These are phyloP conservation scores for Euphorbia pulcherrima DNA, from an alignment of 345 rosid genomes.

Conservation along the genomic window DNA sequence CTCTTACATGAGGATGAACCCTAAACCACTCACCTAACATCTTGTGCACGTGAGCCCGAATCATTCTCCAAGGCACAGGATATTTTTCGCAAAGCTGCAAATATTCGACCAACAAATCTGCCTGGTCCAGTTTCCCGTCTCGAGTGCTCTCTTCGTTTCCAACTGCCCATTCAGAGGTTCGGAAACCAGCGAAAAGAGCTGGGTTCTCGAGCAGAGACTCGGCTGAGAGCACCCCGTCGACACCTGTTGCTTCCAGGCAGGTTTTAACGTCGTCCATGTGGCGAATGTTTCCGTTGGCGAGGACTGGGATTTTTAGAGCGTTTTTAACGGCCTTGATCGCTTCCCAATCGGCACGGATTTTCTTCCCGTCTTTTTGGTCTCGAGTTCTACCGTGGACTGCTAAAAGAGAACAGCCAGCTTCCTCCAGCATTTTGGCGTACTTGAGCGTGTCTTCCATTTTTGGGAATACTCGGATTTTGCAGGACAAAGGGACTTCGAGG, in stretches of 20 bases:
- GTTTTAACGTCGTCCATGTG: conserved; percentile 66
- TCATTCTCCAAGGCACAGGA: conserved; percentile 94
- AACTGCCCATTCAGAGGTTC: conserved; percentile 56
- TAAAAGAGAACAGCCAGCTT: conserved; percentile 84
- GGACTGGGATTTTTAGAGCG: conserved; percentile 69
- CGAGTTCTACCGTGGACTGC: conserved; percentile 93
- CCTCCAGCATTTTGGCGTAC: conserved; percentile 90
- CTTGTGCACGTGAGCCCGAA: conserved; percentile 83
- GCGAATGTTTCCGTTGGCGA: conserved; percentile 89
- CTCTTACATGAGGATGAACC: conserved; percentile 70
- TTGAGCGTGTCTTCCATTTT: conserved; percentile 64
- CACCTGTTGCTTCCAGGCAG: conserved; percentile 71
- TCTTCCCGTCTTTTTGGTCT: conserved; percentile 84
- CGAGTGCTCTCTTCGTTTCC: conserved; percentile 35
- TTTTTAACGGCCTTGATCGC: conserved; percentile 79
- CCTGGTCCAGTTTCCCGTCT: conserved; percentile 72
- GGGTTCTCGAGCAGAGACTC: conserved; percentile 95
- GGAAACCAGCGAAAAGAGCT: conserved; percentile 79
- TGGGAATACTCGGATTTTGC: conserved; percentile 83
- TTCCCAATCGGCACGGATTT: conserved; percentile 71
- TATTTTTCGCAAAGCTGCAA: conserved; percentile 76
- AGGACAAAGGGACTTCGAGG: conserved; percentile 72
- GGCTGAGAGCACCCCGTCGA: conserved; percentile 90
- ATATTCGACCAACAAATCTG: conserved; percentile 66
- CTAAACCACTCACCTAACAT: conserved; percentile 87